These are phyloP conservation scores for Fusarium domesticum DNA, from an alignment of 2,329 filamentous ascomycete species.

Conservation along the genomic window DNA sequence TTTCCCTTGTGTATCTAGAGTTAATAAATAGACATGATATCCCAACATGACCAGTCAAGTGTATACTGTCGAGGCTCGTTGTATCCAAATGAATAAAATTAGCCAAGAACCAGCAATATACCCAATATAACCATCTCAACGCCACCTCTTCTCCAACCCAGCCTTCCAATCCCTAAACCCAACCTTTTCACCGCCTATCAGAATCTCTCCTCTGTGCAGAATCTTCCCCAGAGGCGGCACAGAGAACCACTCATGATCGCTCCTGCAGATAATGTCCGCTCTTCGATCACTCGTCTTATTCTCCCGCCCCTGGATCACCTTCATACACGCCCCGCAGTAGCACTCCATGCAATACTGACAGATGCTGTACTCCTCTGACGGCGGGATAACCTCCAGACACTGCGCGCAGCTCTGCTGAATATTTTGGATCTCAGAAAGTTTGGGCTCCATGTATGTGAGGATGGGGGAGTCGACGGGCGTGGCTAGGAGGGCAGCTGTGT, in stretches of 20 bases:
- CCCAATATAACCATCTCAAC: neutral
- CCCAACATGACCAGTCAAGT: too few relatives aligned
- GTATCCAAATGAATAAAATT: too few relatives aligned
- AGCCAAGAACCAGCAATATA: too few relatives aligned
- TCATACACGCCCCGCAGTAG: slow-evolving; percentile 37
- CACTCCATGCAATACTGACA: slow-evolving; percentile 40
- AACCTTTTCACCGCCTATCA: slow-evolving; percentile 33
- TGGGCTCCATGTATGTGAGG: slow-evolving; percentile 32
- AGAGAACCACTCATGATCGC: slow-evolving; percentile 39
- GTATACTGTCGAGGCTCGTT: too few relatives aligned
- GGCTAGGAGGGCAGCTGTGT: slow-evolving; percentile 27
- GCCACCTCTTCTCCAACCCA: slow-evolving; percentile 33
- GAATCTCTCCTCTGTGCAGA: slow-evolving; percentile 39
- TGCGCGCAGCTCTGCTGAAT: slow-evolving; percentile 38
- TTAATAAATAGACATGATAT: too few relatives aligned
- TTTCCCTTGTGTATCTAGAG: too few relatives aligned
- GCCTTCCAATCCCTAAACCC: slow-evolving; percentile 38
- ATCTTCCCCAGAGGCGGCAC: slow-evolving; percentile 37
- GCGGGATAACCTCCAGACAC: slow-evolving; percentile 36
- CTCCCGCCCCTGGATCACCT: slow-evolving; percentile 30
- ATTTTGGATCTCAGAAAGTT: slow-evolving; percentile 37
- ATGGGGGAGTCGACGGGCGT: slow-evolving; percentile 31
- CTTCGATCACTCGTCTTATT: slow-evolving; percentile 32
- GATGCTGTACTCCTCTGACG: slow-evolving; percentile 33
- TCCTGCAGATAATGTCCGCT: slow-evolving; percentile 33